Evolutionary conservation across 495 filamentous ascomycete species (phyloP).

Genomic region (Polyplosphaeria fusca): DNA sequence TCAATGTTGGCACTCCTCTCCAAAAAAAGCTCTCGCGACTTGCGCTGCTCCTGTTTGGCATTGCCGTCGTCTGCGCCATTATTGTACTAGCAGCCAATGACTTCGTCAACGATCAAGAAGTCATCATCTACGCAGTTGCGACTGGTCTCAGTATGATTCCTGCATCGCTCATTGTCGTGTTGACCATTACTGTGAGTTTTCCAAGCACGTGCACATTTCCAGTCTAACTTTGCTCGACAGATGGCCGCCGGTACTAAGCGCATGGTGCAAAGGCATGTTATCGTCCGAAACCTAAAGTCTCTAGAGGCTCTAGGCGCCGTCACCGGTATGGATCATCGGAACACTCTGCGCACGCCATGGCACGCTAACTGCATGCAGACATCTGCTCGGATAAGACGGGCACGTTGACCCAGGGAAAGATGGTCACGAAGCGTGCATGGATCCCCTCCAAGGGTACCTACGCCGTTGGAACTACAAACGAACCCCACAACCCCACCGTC

Average conservation of each 20-base stretch:
- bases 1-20: conserved; percentile 58
- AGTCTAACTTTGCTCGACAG: too few relatives aligned
- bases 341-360: not conserved
- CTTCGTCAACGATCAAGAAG: conserved; percentile 59
- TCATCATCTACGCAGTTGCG: conserved; percentile 65
- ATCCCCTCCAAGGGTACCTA: conserved; percentile 43
- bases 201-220: too few relatives aligned
- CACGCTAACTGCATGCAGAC: conserved; percentile 7
- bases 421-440: conserved; percentile 56
- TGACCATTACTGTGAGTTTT: conserved; percentile 80
- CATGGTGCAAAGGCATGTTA: conserved; percentile 68
- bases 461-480: conserved; percentile 37
- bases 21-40: conserved; percentile 71
- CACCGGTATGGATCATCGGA: conserved; percentile 37
- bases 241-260: conserved; percentile 72
- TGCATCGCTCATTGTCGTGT: conserved; percentile 68
- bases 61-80: conserved; percentile 68
- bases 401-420: conserved; percentile 66
- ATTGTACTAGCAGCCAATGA: conserved; percentile 65
- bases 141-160: conserved; percentile 57
- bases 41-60: conserved; percentile 63
- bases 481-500: conserved; percentile 39
- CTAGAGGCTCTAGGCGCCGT: conserved; percentile 61
- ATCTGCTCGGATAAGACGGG: conserved; percentile 65
- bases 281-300: conserved; percentile 65